Conservation (phyloP, 1,139 yeast species). For the Yamadazyma mexicana region DNA sequence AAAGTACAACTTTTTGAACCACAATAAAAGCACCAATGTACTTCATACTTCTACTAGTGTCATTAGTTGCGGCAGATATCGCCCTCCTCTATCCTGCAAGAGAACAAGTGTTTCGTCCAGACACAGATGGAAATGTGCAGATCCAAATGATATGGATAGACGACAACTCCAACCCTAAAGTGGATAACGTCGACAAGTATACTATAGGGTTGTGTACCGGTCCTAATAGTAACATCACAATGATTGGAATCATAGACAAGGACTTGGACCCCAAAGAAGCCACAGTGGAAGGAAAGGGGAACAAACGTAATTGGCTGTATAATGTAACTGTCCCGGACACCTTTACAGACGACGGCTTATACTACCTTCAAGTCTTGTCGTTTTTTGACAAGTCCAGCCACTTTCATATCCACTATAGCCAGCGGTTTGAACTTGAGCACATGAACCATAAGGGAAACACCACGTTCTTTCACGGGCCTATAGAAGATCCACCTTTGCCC, state of each 20-base stretch:
- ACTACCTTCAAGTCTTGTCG: conserved; percentile 14
- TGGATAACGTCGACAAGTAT: conserved; percentile 6
- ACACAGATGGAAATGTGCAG: conserved; percentile 5
- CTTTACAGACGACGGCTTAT: conserved; percentile 14
- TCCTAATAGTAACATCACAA: conserved; percentile 12
- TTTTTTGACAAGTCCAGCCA: conserved; percentile 3
- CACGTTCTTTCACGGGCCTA: conserved; percentile 8
- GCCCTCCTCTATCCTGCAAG: conserved; percentile 10
- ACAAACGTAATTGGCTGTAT: conserved; percentile 8
- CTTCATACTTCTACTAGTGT: too few species aligned
- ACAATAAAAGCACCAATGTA: too few species aligned
- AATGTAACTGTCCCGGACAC: conserved; percentile 3
- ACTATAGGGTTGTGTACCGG: conserved; percentile 14
- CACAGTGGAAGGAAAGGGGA: conserved; percentile 2
- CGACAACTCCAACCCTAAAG: conserved; percentile 9
- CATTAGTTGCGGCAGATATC: conserved; percentile 5
- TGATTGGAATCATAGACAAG: conserved; percentile 5
- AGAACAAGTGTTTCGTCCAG: conserved; percentile 2
- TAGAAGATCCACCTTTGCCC: conserved; percentile 40
- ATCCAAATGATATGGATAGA: conserved; percentile 10
- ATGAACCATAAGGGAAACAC: conserved; percentile 16
- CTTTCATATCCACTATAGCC: conserved; percentile 16
- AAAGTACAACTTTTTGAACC: too few species aligned
- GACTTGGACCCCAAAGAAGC: conserved; percentile 1
- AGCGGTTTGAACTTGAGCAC: conserved; percentile 24